Percentiles rank a stretch among this genome's conserved stretches.
Conservation (phyloP, 441 rosid species). For the Dalechampia spathulata region DNA sequence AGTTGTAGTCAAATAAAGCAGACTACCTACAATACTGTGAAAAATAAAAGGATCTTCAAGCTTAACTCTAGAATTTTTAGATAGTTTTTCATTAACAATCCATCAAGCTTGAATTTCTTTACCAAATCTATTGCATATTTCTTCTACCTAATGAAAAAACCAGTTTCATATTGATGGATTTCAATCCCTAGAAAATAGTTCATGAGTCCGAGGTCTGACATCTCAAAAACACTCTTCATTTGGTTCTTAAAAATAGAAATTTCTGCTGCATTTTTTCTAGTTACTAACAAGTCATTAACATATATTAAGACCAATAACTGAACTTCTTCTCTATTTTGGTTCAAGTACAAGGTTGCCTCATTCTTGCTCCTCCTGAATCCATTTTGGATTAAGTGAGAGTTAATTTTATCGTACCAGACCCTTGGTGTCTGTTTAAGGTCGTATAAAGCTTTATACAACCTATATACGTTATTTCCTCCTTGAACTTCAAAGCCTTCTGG, state of each 20-base stretch:
- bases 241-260: not conserved
- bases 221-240: not conserved
- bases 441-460: not conserved
- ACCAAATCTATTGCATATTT: not conserved
- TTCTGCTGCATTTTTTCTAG: not conserved
- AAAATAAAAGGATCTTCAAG: not conserved
- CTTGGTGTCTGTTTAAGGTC: not conserved
- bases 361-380: not conserved
- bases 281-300: not conserved
- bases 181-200: no score
- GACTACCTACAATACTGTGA: not conserved
- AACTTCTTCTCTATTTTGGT: not conserved
- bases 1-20: not conserved
- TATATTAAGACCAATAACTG: not conserved
- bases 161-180: no score
- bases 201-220: not conserved
- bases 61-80: not conserved
- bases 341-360: not conserved
- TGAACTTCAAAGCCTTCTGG: not conserved
- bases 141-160: no score
- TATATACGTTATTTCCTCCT: not conserved
- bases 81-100: not conserved
- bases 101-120: not conserved
- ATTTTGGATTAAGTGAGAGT: not conserved
- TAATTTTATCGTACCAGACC: not conserved